phyloP scores from a whole-genome alignment of 331 rosid genomes.

The Dryas integrifolia region DNA sequence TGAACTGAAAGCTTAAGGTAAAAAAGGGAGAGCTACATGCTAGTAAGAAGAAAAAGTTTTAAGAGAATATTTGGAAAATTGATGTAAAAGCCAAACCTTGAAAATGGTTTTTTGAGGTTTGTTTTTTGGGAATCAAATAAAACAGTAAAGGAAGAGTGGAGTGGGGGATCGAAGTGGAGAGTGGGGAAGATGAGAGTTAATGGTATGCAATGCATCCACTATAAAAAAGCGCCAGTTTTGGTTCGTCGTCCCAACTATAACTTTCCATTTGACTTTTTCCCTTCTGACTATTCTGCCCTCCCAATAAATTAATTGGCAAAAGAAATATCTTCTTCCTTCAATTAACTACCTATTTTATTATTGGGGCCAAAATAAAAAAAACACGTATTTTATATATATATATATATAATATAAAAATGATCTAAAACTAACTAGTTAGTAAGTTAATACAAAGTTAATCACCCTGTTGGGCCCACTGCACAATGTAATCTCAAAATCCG shows the following conservation, averaged over 20 bases:
- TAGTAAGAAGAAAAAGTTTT: background rate
- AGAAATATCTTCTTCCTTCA: background rate
- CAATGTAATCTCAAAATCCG: too few species aligned
- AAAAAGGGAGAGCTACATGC: background rate
- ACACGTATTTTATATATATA: too few species aligned
- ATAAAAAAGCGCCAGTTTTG: slow-evolving; percentile 35
- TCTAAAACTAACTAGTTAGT: too few species aligned
- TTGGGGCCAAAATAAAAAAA: too few species aligned
- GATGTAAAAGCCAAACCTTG: background rate
- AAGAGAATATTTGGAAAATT: background rate
- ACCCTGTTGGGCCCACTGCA: too few species aligned
- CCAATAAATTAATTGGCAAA: background rate
- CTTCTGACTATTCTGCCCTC: slow-evolving; percentile 10
- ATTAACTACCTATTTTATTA: background rate
- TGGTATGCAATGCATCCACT: slow-evolving; percentile 7
- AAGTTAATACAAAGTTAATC: too few species aligned
- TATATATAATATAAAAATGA: too few species aligned
- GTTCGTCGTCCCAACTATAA: slow-evolving; percentile 22
- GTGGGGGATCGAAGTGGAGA: slow-evolving; percentile 4
- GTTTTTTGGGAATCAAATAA: background rate
- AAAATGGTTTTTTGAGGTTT: background rate
- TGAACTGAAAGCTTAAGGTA: background rate
- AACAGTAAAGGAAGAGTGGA: background rate
- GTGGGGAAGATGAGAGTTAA: background rate
- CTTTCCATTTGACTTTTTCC: slow-evolving; percentile 27